Percentiles rank a stretch among this genome's conserved stretches.
phyloP scores from a whole-genome alignment of 176 grass and related monocot genomes.

The Oryza longistaminata region DNA sequence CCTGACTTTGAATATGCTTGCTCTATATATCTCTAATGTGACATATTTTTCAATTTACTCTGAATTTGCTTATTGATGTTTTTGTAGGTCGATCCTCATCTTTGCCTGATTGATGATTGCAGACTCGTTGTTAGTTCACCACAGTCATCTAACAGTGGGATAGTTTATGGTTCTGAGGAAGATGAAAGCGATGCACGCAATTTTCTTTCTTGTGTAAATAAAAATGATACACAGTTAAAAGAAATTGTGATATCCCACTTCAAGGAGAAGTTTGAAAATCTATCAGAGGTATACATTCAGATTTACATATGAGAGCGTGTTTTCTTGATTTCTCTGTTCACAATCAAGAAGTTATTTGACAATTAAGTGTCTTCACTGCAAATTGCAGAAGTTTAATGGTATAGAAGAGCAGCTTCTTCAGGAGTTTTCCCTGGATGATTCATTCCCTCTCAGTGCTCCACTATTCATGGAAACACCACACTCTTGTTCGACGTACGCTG shows the following conservation, averaged over 20 bases:
- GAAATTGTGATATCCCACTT: slow-evolving; percentile 62
- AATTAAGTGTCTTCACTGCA: slow-evolving; percentile 3
- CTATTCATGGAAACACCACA: slow-evolving; percentile 83
- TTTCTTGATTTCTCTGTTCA: slow-evolving; percentile 27
- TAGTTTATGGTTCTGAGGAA: slow-evolving; percentile 78
- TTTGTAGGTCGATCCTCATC: slow-evolving; percentile 83
- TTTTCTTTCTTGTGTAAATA: slow-evolving; percentile 73
- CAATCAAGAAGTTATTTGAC: slow-evolving; percentile 16
- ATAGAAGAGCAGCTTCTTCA: slow-evolving; percentile 83
- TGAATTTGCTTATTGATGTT: slow-evolving; percentile 15
- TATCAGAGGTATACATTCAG: slow-evolving; percentile 61
- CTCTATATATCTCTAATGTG: neutral
- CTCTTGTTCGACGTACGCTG: slow-evolving; percentile 54
- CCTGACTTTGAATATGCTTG: slow-evolving; percentile 3
- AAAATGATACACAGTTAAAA: slow-evolving; percentile 69
- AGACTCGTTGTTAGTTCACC: slow-evolving; percentile 44
- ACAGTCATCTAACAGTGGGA: slow-evolving; percentile 41
- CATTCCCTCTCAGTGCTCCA: slow-evolving; percentile 69
- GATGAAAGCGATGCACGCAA: slow-evolving; percentile 68
- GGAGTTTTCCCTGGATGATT: slow-evolving; percentile 88
- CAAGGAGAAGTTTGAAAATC: slow-evolving; percentile 65
- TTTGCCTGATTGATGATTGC: slow-evolving; percentile 65
- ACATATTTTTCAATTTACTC: neutral
- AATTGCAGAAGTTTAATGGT: slow-evolving; percentile 56
- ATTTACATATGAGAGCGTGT: slow-evolving; percentile 4